Conservation (phyloP, 495 filamentous ascomycete genomes). For the Hypoxylon fragiforme region DNA sequence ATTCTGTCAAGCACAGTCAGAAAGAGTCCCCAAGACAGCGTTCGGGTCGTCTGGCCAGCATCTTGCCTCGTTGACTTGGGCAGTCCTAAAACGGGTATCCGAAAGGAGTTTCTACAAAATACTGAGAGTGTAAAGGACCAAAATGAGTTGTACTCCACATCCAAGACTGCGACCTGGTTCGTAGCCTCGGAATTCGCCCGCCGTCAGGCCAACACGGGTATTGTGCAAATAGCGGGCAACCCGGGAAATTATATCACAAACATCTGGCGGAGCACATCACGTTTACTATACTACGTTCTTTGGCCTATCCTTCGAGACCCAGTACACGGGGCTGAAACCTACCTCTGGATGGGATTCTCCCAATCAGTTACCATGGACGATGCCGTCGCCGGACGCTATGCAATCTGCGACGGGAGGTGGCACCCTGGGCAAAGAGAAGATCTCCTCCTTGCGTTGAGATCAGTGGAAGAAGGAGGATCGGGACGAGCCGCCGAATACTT, state of each 20-base stretch:
- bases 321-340: slow-evolving; percentile 43
- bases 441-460: slow-evolving; percentile 37
- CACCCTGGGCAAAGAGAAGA: slow-evolving; percentile 34
- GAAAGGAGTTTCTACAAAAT: slow-evolving; percentile 24
- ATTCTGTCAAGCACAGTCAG: slow-evolving; percentile 30
- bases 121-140: slow-evolving; percentile 23
- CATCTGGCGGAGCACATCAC: slow-evolving; percentile 21
- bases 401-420: slow-evolving; percentile 45
- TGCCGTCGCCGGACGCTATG: slow-evolving; percentile 35
- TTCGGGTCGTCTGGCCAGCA: slow-evolving; percentile 48
- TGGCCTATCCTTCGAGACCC: slow-evolving; percentile 31
- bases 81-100: slow-evolving; percentile 40
- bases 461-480: slow-evolving; percentile 39
- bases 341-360: slow-evolving; percentile 44
- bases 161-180: slow-evolving; percentile 47
- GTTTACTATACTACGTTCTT: slow-evolving; percentile 12
- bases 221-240: slow-evolving; percentile 40
- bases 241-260: slow-evolving; percentile 47
- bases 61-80: slow-evolving; percentile 32
- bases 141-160: slow-evolving; percentile 42
- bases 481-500: slow-evolving; percentile 40
- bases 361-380: slow-evolving; percentile 38
- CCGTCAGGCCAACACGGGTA: slow-evolving; percentile 16
- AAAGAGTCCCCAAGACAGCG: slow-evolving; percentile 21
- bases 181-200: slow-evolving; percentile 39